Evolutionary conservation across 106 monocot genomes (phyloP), one percentile per base, ranked within the genome.

Genomic region (Dendrobium huoshanense): DNA sequence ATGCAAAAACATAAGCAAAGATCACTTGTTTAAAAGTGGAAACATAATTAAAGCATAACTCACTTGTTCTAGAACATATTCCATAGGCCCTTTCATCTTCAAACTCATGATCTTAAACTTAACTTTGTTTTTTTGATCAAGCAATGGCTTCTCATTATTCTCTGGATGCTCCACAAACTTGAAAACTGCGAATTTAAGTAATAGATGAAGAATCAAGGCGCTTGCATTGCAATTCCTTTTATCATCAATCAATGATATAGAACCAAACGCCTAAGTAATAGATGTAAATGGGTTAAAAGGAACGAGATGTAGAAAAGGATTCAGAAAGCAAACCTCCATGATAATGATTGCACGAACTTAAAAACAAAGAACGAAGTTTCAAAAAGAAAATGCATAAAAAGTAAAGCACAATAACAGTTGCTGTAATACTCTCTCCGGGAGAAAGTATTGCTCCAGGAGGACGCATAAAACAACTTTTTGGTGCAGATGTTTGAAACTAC

Each of bases 381-480:
- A 33, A 4, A 70, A 19, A 74, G 43, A 33, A 8, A 73, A 59
- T 11, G 0, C 18, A 0, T 13, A 2, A 11, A 45, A 37, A 67
- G 65, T 2, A 64, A 37, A 37, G 0, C 15, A 64, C 4, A 42
- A 15, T 87, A 87, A 84, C 84, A 44, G 87, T 87, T 81, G 87
- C 78, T 45, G 84, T 84, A 13, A 87, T 73, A 73, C 72, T 87
- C 78, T 87, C 87, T 8, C 87, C 87, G 20, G 87, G 87, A 41
- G 81, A 64, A 55, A 87, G 84, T 75, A 87, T 76, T 20, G 65
- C 78, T 0, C 87, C 87, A 67, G 87, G 84, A 80, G 87, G 87
- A 41, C 87, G 84, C 87, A 87, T 87, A 49, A 87, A 87, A 78
- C 87, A 87, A 81, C 87, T 87, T 67, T 87, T 87, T 67, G 87